Evolutionary conservation across 208 protist species (phyloP).

Genomic region (Trypanosomatidae sp.): DNA sequence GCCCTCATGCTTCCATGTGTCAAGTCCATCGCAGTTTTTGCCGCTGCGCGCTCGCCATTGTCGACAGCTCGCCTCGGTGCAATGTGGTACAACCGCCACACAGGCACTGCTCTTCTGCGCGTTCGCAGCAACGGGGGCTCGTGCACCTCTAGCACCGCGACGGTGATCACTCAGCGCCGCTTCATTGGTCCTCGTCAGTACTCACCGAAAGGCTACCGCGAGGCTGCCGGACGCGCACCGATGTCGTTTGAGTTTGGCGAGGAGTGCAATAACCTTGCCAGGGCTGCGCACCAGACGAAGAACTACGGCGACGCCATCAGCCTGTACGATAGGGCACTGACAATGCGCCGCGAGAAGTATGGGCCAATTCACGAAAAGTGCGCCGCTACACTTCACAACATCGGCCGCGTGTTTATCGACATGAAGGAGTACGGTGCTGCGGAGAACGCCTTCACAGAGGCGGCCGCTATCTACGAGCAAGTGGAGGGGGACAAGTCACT

Average conservation of each 20-base stretch:
- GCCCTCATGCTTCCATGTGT: background rate
- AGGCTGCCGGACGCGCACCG: constrained; percentile 74
- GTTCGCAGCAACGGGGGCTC: background rate
- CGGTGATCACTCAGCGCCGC: constrained; percentile 30
- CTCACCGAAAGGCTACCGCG: constrained; percentile 80
- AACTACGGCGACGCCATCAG: constrained; percentile 91
- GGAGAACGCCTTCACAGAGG: constrained; percentile 89
- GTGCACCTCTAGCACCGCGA: background rate
- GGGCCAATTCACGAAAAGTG: constrained; percentile 84
- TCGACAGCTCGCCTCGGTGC: background rate
- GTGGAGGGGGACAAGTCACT: constrained; percentile 70
- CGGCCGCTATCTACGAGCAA: constrained; percentile 87
- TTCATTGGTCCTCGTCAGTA: constrained; percentile 82
- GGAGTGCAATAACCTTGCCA: constrained; percentile 83
- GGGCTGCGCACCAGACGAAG: constrained; percentile 80
- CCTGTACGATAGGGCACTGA: constrained; percentile 80
- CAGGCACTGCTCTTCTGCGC: constrained; percentile 2
- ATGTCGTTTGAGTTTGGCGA: constrained; percentile 89
- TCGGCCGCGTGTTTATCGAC: constrained; percentile 89
- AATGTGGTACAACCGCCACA: background rate
- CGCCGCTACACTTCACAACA: constrained; percentile 83
- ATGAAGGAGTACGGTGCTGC: constrained; percentile 88
- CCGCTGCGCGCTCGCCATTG: constrained; percentile 13
- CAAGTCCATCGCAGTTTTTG: background rate
- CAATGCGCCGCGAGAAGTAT: constrained; percentile 82